Evolutionary conservation across 1,284 basidiomycete genomes (phyloP), one percentile per base, ranked within the genome.

Genomic region (Fomitopsis palustris): DNA sequence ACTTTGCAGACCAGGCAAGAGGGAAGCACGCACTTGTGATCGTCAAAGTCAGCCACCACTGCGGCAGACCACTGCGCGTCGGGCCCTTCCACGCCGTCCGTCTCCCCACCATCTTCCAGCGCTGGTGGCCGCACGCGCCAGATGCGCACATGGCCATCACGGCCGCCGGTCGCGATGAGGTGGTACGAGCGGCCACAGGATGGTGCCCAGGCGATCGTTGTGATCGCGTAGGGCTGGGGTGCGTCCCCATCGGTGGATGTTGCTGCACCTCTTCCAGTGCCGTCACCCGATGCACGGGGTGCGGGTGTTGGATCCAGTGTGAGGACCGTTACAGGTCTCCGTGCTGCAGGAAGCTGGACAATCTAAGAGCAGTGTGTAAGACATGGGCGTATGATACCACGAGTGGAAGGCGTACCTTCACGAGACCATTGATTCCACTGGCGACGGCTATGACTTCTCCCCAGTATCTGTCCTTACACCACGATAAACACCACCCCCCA

Each of bases 391-490:
- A 45, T 55, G 38, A 53, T 38, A 10, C 33, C n/a, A n/a, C n/a
- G n/a, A 35, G 47, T 21, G 8, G 27, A 35, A 35, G 52, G 42
- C 77, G 55, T 47, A 94, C 92, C 73, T 95, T 92, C 51, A 96
- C 78, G 17, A 85, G 73, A 0, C 92, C 90, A 60, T 78, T 84
- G 2, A 84, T 80, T 1, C 94, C 94, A 55, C 84, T 84, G 2
- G 86, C 85, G 0, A 85, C 86, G 14, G 92, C 93, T 45, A 97
- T 77, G 25, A 96, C 71, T 69, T 95, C 91, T 0, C 95, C 95
- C 93, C 94, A 96, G 74, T 94, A 96, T 61, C 84, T 81, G 66
- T 98, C 95, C 68, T 93, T 92, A 73, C 95, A 97, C 94, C 95
- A 98, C 21, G 89, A 90, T 47, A 98, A 73, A 61, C 88, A 89